Percentiles rank a stretch among this genome's conserved stretches.
Evolutionary conservation across 1,284 basidiomycete genomes (phyloP).

Genomic region (Naganishia sp.): DNA sequence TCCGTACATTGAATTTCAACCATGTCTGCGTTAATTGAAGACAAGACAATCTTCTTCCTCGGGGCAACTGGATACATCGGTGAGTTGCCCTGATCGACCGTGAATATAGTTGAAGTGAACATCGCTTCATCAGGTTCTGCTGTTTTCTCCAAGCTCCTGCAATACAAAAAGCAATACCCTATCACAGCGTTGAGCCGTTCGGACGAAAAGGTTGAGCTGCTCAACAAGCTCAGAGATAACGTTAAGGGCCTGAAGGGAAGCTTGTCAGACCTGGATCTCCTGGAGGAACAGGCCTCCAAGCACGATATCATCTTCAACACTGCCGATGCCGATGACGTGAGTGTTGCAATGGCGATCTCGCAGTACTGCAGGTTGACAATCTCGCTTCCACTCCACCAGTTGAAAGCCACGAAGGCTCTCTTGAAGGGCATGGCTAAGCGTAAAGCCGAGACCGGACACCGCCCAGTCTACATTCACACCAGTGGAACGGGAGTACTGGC

Average conservation of each 20-base stretch:
- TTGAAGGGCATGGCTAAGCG: constrained; percentile 48
- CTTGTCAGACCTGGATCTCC: constrained; percentile 41
- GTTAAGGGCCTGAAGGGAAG: constrained; percentile 42
- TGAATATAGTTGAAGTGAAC: neutral
- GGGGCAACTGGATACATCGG: constrained; percentile 53
- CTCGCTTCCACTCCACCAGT: neutral
- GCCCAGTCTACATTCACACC: constrained; percentile 52
- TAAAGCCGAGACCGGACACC: constrained; percentile 44
- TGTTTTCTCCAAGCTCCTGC: constrained; percentile 42
- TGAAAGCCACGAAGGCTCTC: constrained; percentile 45
- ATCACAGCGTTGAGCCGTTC: constrained; percentile 48
- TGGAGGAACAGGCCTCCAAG: constrained; percentile 42
- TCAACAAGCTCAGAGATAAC: constrained; percentile 38
- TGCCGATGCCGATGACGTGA: constrained; percentile 50
- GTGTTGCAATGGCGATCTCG: neutral
- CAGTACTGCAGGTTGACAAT: neutral
- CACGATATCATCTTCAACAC: constrained; percentile 50
- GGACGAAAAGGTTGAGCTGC: constrained; percentile 41
- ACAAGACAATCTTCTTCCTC: constrained; percentile 44
- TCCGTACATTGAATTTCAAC: neutral
- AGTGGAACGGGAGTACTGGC: constrained; percentile 51
- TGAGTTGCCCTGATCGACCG: constrained; percentile 30
- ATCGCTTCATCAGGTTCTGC: constrained; percentile 33
- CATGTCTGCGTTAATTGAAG: constrained; percentile 27
- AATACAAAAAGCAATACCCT: constrained; percentile 36